Conservation (phyloP, 768 basidiomycete genomes). For the Mycena pura region DNA sequence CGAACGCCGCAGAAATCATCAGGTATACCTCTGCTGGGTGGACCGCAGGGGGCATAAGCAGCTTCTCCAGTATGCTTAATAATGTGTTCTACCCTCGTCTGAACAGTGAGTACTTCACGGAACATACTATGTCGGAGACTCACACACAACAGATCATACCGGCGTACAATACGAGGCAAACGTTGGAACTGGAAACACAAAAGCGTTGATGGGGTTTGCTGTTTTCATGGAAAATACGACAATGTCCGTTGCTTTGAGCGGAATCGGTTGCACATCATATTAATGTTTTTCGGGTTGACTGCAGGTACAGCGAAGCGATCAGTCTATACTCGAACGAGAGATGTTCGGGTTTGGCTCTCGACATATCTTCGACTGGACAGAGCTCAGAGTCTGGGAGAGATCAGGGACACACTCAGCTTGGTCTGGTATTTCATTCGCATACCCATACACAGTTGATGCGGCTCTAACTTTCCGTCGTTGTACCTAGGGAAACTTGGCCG, state of each 20-base stretch:
- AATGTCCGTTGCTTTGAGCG: conserved; percentile 13
- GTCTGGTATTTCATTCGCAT: conserved; percentile 10
- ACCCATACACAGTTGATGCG: conserved; percentile 1
- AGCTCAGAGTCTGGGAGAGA: conserved; percentile 11
- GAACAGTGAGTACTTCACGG: conserved; percentile 8
- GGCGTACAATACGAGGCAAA: conserved; percentile 13
- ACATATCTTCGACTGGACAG: conserved; percentile 9
- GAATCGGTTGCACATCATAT: conserved; percentile 3
- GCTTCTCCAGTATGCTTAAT: conserved; percentile 11
- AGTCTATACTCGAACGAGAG: conserved; percentile 8
- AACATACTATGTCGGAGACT: conserved; percentile 1
- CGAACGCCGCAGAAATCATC: conserved; percentile 10
- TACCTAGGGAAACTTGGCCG: conserved; percentile 13
- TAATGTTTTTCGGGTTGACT: background rate
- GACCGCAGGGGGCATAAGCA: conserved; percentile 5
- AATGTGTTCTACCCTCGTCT: conserved; percentile 10
- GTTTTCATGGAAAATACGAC: conserved; percentile 13
- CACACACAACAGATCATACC: conserved; percentile 10
- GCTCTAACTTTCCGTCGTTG: conserved; percentile 5
- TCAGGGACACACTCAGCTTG: conserved; percentile 10
- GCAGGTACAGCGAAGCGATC: conserved; percentile 12
- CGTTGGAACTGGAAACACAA: conserved; percentile 10
- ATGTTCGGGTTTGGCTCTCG: conserved; percentile 11
- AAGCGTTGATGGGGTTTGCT: conserved; percentile 9
- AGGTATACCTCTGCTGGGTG: conserved; percentile 7